Evolutionary conservation across 169 alveolate species (phyloP).

Genomic region (Plasmodium gallinaceum): DNA sequence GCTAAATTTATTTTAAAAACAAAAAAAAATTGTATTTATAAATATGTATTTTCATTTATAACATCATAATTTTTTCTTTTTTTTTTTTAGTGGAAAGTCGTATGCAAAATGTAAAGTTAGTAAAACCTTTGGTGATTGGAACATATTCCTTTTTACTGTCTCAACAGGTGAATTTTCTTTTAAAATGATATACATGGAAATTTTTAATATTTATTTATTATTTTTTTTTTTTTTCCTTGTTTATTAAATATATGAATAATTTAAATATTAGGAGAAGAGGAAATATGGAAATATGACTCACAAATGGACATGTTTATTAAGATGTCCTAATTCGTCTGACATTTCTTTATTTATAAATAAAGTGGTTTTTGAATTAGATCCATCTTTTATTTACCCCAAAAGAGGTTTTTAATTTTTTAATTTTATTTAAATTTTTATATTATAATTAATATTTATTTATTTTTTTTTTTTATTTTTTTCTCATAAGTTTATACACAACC

Average conservation of each 20-base stretch:
- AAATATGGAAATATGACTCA: slow-evolving; percentile 93
- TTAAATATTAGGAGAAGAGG: slow-evolving; percentile 87
- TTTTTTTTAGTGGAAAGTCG: slow-evolving; percentile 72
- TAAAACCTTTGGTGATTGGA: slow-evolving; percentile 82
- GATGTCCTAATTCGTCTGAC: slow-evolving; percentile 93
- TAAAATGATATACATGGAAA: not conserved
- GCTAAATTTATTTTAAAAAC: not conserved
- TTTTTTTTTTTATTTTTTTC: not conserved
- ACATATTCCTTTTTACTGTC: slow-evolving; percentile 83
- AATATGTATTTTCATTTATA: not conserved
- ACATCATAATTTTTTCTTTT: not conserved
- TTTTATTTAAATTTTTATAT: slow-evolving; percentile 4
- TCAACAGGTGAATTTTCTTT: slow-evolving; percentile 22
- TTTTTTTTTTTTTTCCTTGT: not conserved
- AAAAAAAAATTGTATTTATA: not conserved
- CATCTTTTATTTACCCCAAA: slow-evolving; percentile 92
- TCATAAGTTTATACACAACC: slow-evolving; percentile 80
- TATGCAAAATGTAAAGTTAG: slow-evolving; percentile 80
- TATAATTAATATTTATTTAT: slow-evolving; percentile 11
- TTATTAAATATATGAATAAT: not conserved
- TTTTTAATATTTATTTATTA: not conserved
- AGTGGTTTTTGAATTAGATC: slow-evolving; percentile 93
- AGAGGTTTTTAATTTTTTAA: slow-evolving; percentile 77
- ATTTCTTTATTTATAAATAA: slow-evolving; percentile 91
- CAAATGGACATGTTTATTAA: slow-evolving; percentile 93